These are phyloP conservation scores for Neofusicoccum laricinum DNA, from an alignment of 2,329 filamentous ascomycete species.

Conservation along the genomic window DNA sequence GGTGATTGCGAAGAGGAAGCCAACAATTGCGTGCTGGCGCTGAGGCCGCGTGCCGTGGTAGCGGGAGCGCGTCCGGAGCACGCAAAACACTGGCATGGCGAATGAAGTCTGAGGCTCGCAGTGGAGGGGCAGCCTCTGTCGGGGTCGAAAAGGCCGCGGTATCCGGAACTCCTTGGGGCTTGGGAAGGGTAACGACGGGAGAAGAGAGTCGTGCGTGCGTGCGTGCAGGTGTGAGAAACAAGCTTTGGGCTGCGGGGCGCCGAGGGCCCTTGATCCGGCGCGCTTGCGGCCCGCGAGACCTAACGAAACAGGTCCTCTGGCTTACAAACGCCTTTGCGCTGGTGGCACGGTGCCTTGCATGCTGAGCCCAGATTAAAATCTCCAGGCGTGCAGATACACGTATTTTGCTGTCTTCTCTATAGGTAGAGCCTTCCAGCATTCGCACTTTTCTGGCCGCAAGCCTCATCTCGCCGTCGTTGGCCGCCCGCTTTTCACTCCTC, in stretches of 20 bases:
- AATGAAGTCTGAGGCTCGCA: background rate
- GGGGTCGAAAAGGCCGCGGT: background rate
- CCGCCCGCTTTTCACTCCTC: too few species aligned
- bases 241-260: background rate
- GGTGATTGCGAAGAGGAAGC: constrained; percentile 7
- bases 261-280: background rate
- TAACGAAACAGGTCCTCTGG: too few species aligned
- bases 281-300: background rate
- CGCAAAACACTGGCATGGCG: too few species aligned
- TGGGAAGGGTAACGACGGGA: too few species aligned
- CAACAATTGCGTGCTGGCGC: constrained; percentile 5
- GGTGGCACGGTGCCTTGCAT: too few species aligned
- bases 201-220: background rate
- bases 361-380: too few species aligned
- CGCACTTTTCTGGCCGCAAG: too few species aligned
- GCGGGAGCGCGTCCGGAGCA: too few species aligned
- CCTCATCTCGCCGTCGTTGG: too few species aligned
- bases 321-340: too few species aligned
- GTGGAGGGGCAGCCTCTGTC: background rate
- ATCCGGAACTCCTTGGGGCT: background rate
- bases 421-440: background rate
- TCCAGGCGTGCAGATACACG: background rate
- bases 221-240: background rate
- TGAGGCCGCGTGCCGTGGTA: too few species aligned
- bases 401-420: background rate